A percentile compares a stretch with the other conserved stretches of the same genome.
phyloP scores from a whole-genome alignment of 208 protist species.

The Acanthamoeba rhysodes region DNA sequence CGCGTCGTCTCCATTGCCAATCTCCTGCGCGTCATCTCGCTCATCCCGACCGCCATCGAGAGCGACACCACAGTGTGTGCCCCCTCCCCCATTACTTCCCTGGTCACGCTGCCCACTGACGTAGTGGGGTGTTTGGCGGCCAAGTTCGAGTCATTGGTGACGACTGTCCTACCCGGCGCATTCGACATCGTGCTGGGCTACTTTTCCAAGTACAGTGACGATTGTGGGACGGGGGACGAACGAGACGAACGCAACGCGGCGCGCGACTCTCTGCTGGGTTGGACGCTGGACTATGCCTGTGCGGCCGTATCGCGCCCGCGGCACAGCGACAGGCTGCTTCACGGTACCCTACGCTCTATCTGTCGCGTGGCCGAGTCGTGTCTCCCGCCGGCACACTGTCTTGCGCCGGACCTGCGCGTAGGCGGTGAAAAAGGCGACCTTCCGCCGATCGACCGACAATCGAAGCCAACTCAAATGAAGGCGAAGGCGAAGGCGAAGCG shows the following conservation, averaged over 20 bases:
- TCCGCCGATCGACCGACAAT: too few relatives aligned
- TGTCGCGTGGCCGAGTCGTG: neutral
- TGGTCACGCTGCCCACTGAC: neutral
- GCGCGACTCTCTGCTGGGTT: neutral
- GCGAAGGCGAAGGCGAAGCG: too few relatives aligned
- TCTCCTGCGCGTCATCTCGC: neutral
- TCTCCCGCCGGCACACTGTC: neutral
- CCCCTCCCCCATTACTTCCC: neutral
- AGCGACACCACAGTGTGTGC: neutral
- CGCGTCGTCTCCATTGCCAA: neutral
- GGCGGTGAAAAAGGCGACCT: neutral
- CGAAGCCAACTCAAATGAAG: too few relatives aligned
- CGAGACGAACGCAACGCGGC: neutral
- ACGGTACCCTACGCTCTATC: neutral
- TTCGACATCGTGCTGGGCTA: neutral
- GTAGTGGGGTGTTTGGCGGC: neutral
- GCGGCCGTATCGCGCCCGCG: neutral
- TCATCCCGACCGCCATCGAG: slow-evolving; percentile 10
- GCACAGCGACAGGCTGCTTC: neutral
- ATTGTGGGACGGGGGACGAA: neutral
- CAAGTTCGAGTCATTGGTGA: neutral
- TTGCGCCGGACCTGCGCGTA: neutral
- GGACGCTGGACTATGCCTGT: neutral
- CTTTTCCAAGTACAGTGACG: neutral
- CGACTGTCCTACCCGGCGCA: neutral